Base-by-base conservation (phyloP, 2,329 filamentous ascomycete genomes). In the Alternaria viburni region DNA sequence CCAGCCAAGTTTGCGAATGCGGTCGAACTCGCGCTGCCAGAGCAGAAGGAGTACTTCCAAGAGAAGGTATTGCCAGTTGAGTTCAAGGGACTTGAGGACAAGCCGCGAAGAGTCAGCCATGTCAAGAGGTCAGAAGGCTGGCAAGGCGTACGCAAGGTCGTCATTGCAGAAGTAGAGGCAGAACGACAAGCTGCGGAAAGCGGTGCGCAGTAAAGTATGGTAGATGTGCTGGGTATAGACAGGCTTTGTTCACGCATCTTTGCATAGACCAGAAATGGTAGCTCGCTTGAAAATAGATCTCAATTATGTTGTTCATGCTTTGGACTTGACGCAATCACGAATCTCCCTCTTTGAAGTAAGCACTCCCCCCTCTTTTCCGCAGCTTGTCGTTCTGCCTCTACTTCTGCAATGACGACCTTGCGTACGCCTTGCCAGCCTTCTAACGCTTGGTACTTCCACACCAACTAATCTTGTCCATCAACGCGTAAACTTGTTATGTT, bases 1-100 rank as follows among this genome's bases (percentile, higher is more conserved):
- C 95, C 96, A 0, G 96, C 95, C 65, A 99, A 99, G 81, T 99
- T 99, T 76, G 89, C 91, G 0, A 88, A 88, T 30, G 94, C 94
- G 0, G 95, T 99, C 2, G 91, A 94, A 71, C 79, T 91, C 51
- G 93, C 95, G 0, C 84, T 98, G 63, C 86, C 89, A 67, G 87
- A 87, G 9, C 86, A 92, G 76, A 79, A 86, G n/a, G 89, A 86
- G 1, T 97, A 96, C 73, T 86, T 88, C 71, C 97, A 97, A 77
- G 84, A 86, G 66, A 87, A 90, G 66, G 91, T 98, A 1, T 85
- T 96, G 58, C 95, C 95, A 0, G 79, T 86, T 61, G 92, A 97
- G 81, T 96, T 97, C 75, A 82, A 91, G 32, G 95, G 92, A 0
- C 82, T 98, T 1, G 90, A 93, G 75, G 82, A 89, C 73, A 89